Percentiles rank a stretch among this genome's conserved stretches.
Evolutionary conservation across 2,329 filamentous ascomycete species (phyloP).

Genomic region (Colletotrichum sp.): DNA sequence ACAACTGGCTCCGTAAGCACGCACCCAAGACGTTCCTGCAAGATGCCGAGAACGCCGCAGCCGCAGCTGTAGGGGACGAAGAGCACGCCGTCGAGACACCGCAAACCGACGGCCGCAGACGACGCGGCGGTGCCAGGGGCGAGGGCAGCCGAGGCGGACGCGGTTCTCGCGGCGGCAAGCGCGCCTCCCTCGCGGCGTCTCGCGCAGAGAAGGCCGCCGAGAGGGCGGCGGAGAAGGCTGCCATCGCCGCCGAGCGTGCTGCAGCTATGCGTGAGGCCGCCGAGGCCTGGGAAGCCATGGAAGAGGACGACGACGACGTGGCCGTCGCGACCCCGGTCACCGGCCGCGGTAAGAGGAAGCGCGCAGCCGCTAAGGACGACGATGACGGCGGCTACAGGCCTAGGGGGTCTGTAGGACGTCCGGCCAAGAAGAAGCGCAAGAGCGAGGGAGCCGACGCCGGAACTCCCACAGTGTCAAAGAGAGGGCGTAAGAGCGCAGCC

Average conservation of each 20-base stretch:
- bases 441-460: conserved; percentile 46
- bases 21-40: conserved; percentile 86
- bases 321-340: conserved; percentile 33
- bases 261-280: conserved; percentile 32
- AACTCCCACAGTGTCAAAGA: conserved; percentile 33
- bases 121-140: conserved; percentile 20
- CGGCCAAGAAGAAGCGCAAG: conserved; percentile 64
- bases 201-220: conserved; percentile 34
- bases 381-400: conserved; percentile 66
- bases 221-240: conserved; percentile 40
- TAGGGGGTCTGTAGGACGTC: conserved; percentile 55
- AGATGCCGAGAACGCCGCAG: conserved; percentile 62
- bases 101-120: conserved; percentile 25
- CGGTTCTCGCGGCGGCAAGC: conserved; percentile 24
- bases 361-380: conserved; percentile 38
- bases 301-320: conserved; percentile 5
- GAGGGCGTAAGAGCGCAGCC: conserved; percentile 35
- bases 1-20: conserved; percentile 92
- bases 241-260: conserved; percentile 30
- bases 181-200: conserved; percentile 37
- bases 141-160: conserved; percentile 16
- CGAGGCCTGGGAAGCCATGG: conserved; percentile 19
- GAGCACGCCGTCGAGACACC: conserved; percentile 38
- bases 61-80: conserved; percentile 38
- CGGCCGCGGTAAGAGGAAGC: conserved; percentile 53